Evolutionary conservation across 768 basidiomycete species (phyloP), one percentile per base, ranked within the genome.

Genomic region (Boletus huronensis): DNA sequence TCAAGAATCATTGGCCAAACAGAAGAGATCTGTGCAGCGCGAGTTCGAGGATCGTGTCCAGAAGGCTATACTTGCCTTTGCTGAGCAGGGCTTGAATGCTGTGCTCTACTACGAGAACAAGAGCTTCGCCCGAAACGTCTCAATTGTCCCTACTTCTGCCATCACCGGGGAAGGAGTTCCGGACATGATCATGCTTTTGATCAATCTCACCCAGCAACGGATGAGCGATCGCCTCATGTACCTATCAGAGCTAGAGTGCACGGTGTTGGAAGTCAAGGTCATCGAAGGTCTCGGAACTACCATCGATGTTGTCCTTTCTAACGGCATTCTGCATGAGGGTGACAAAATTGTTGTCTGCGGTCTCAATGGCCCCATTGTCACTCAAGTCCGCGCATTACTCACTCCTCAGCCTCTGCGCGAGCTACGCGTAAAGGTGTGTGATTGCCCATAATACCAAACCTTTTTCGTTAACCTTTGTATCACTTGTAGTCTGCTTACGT

Each of bases 191-290:
- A 92, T 95, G 91, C 80, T 99, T 26, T 85, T 99, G 67, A 84
- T 98, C 74, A 95, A 97, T 71, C 81, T 98, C 50, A 98, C 96
- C 16, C 96, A 98, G 71, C 89, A 97, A 74, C 85, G 97, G 55
- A 97, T 98, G 96, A 93, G 89, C 70, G 91, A 95, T 70, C 83
- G 89, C 40, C 80, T 99, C 57, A 99, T 98, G 97, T 99, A 98
- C 74, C 81, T 98, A 55, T 91, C 93, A 29, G 94, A 97, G 67
- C 79, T 98, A 41, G 94, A 98, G 74, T 98, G 96, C 72, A 99
- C 97, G 6, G 93, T 99, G 11, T 82, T 99, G 54, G 97, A 98
- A 72, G 97, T 98, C 70, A 99, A 99, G 79, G 91, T 98, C 58
- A 84, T 98, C 61, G 97, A 99, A 74, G 97, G 97, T 64, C 78